Conservation (phyloP, 1,284 basidiomycete species). For the Tausonia pullulans region DNA sequence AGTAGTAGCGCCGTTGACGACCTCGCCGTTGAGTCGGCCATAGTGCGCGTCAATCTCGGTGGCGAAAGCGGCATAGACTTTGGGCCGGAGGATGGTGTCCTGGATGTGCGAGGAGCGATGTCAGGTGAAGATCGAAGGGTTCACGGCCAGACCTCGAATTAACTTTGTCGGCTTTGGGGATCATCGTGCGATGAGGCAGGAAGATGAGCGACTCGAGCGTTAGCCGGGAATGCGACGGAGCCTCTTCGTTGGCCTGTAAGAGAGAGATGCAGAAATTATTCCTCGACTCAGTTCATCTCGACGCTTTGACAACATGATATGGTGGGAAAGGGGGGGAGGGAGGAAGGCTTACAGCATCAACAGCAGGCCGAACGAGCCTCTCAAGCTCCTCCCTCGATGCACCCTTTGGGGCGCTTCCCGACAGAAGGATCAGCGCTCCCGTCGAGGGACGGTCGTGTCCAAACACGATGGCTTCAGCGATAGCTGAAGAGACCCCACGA, state of each 20-base stretch:
- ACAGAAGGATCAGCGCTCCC: conserved; percentile 45
- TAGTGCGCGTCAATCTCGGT: conserved; percentile 35
- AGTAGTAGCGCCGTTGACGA: too few relatives aligned
- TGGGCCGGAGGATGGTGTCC: conserved; percentile 37
- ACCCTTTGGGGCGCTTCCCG: conserved; percentile 26
- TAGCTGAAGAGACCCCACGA: conserved; percentile 33
- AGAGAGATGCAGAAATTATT: too few relatives aligned
- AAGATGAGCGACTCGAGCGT: conserved; percentile 40
- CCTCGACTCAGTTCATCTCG: too few relatives aligned
- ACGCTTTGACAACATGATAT: too few relatives aligned
- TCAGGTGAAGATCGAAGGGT: too few relatives aligned
- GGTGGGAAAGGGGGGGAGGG: too few relatives aligned
- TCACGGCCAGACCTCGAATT: too few relatives aligned
- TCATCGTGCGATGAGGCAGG: conserved; percentile 33
- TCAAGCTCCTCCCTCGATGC: conserved; percentile 29
- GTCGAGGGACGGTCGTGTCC: conserved; percentile 45
- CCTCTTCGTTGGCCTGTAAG: conserved; percentile 38
- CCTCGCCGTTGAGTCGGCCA: too few relatives aligned
- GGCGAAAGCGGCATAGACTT: conserved; percentile 44
- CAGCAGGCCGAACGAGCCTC: conserved; percentile 40
- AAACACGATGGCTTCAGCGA: conserved; percentile 47
- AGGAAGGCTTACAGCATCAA: conserved; percentile 29
- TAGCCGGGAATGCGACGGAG: conserved; percentile 42
- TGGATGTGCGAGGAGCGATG: too few relatives aligned
- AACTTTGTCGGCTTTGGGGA: conserved; percentile 40